Evolutionary conservation across 352 stramenopile species (phyloP), one percentile per base, ranked within the genome.

Genomic region (Globisporangium mamillatum): DNA sequence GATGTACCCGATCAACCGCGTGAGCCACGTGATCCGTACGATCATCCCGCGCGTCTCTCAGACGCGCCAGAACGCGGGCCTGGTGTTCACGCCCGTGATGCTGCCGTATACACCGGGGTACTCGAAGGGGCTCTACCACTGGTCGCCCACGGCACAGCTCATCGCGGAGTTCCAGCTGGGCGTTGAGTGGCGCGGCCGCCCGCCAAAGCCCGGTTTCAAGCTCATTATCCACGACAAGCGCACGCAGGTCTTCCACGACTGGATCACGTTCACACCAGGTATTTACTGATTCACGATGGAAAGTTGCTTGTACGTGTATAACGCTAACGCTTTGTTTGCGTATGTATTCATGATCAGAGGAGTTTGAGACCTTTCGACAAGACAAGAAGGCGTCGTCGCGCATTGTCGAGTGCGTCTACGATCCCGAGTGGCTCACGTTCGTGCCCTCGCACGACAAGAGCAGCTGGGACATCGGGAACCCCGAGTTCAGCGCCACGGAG

Each of bases 401-500:
- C 1, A 93, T 95, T 66, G 67, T 95, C 36, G 84, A 94, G 64
- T 95, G 88, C 66, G 78, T 92, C 0, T 95, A 93, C 60, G 88
- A 94, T 57, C 70, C 79, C 0, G 88, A 95, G 44, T 93, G 79
- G 83, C 74, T 88, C 41, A 95, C 88, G 20, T 95, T 90, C 56
- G 87, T 95, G 44, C 88, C 88, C 1, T 94, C 86, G 9, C 82
- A 93, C 63, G 88, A 95, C 60, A 94, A 93, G 67, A 93, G 73
- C 44, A 86, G 82, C 5, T 94, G 86, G 86, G 83, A 92, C 41
- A 46, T 66, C 44, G 88, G 88, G 0, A 92, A 70, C 29, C 34
- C 85, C 1, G 86, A 93, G 50, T 94, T 92, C 63, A 84, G 79
- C 7, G 74, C 74, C 53, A 89, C 81, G 0, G 81, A 93, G 16